A percentile compares a stretch with the other conserved stretches of the same genome.
Conservation (phyloP, 306 rosid genomes). For the Malus orientalis region DNA sequence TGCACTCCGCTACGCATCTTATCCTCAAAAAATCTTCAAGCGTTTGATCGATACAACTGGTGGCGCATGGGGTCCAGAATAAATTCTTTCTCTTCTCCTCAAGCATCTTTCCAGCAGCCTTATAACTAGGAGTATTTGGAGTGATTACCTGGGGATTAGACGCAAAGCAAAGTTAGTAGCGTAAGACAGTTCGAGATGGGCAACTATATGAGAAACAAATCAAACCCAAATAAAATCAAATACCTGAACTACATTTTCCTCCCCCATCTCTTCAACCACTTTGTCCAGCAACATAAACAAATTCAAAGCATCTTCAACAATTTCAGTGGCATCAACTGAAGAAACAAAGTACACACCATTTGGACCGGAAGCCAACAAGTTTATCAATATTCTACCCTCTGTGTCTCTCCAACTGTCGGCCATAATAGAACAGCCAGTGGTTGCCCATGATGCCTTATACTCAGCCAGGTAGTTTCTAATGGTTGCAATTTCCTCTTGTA, state of each 20-base stretch:
- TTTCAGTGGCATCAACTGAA: slow-evolving; percentile 65
- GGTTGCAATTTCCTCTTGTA: slow-evolving; percentile 68
- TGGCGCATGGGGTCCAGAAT: slow-evolving; percentile 94
- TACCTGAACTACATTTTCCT: slow-evolving; percentile 94
- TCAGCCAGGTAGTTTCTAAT: slow-evolving; percentile 60
- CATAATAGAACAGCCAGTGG: slow-evolving; percentile 81
- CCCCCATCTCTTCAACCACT: slow-evolving; percentile 84
- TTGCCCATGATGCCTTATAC: slow-evolving; percentile 78
- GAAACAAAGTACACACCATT: slow-evolving; percentile 78
- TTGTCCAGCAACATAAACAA: slow-evolving; percentile 76
- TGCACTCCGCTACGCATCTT: slow-evolving; percentile 76
- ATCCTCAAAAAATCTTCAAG: slow-evolving; percentile 79
- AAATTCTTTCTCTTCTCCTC: slow-evolving; percentile 80
- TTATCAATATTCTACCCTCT: slow-evolving; percentile 56
- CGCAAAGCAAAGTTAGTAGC: slow-evolving; percentile 11
- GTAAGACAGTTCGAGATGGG: slow-evolving; percentile 17
- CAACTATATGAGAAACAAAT: slow-evolving; percentile 19
- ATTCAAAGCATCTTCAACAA: slow-evolving; percentile 59
- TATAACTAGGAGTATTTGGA: slow-evolving; percentile 64
- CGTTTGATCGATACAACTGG: slow-evolving; percentile 61
- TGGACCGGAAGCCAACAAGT: slow-evolving; percentile 80
- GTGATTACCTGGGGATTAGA: slow-evolving; percentile 58
- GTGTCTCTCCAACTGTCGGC: slow-evolving; percentile 82
- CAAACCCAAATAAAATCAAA: slow-evolving; percentile 30
- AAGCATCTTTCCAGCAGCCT: slow-evolving; percentile 84